A percentile compares a stretch with the other conserved stretches of the same genome.
Evolutionary conservation across 106 monocot species (phyloP).

Genomic region (Dioscorea zingiberensis): DNA sequence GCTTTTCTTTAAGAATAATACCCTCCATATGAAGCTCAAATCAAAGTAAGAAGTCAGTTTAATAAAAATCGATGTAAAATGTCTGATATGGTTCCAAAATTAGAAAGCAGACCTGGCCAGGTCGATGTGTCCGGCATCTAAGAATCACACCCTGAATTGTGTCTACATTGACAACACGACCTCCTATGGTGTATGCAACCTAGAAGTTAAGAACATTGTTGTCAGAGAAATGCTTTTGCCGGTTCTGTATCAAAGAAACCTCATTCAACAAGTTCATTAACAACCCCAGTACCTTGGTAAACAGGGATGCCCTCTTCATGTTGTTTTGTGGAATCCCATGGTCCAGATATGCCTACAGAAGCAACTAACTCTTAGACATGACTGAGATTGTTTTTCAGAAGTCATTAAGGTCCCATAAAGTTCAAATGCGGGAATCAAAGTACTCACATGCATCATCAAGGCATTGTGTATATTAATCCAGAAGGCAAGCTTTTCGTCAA

Average conservation of each 20-base stretch:
- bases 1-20: not conserved
- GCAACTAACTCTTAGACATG: not conserved
- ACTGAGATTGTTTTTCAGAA: no score
- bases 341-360: slow-evolving; percentile 49
- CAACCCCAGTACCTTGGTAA: slow-evolving; percentile 27
- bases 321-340: slow-evolving; percentile 41
- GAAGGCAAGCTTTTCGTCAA: slow-evolving; percentile 69
- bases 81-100: no score
- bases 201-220: not conserved
- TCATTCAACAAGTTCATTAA: no score
- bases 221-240: no score
- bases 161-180: slow-evolving; percentile 33
- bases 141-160: slow-evolving; percentile 43
- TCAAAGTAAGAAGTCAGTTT: no score
- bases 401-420: not conserved
- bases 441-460: slow-evolving; percentile 68
- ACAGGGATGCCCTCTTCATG: slow-evolving; percentile 20
- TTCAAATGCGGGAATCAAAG: no score
- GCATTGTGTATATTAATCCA: slow-evolving; percentile 80
- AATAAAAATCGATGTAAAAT: no score
- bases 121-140: slow-evolving; percentile 29
- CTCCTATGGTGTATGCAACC: slow-evolving; percentile 33
- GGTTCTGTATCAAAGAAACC: no score
- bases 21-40: no score
- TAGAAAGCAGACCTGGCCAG: slow-evolving; percentile 40